These are phyloP conservation scores for Puccinia novopanici DNA, from an alignment of 1,284 basidiomycete species.

Conservation along the genomic window DNA sequence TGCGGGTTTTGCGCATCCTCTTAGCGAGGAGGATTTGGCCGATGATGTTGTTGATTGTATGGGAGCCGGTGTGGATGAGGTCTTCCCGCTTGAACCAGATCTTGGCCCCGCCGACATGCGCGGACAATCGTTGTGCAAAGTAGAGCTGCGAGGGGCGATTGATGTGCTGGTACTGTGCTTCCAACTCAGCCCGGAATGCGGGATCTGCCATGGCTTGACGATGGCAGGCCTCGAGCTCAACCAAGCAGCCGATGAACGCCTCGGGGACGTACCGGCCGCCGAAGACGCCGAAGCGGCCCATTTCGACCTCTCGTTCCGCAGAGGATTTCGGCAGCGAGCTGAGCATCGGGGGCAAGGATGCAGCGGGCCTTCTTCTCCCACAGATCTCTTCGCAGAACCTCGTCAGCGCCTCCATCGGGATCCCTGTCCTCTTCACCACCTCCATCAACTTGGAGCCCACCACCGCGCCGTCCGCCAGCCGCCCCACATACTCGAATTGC, in stretches of 20 bases:
- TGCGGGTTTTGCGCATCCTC: constrained; percentile 89
- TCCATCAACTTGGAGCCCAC: constrained; percentile 83
- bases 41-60: constrained; percentile 95
- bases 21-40: constrained; percentile 92
- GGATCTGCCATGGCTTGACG: constrained; percentile 82
- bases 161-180: constrained; percentile 84
- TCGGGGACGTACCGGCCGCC: constrained; percentile 98
- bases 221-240: constrained; percentile 89
- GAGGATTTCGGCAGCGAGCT: neutral
- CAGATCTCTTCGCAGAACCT: constrained; percentile 40
- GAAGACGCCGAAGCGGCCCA: constrained; percentile 83
- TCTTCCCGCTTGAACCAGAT: constrained; percentile 99
- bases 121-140: constrained; percentile 72
- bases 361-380: constrained; percentile 8
- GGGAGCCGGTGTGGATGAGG: constrained; percentile 88
- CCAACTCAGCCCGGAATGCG: constrained; percentile 88
- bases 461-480: constrained; percentile 84
- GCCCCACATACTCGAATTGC: constrained; percentile 81
- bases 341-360: neutral
- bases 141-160: constrained; percentile 75
- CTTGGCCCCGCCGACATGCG: constrained; percentile 78
- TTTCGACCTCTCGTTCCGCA: neutral
- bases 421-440: constrained; percentile 67
- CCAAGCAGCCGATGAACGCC: constrained; percentile 83
- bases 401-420: constrained; percentile 51